Conservation (phyloP, 2,329 filamentous ascomycete species). For the Xylaria sp. region DNA sequence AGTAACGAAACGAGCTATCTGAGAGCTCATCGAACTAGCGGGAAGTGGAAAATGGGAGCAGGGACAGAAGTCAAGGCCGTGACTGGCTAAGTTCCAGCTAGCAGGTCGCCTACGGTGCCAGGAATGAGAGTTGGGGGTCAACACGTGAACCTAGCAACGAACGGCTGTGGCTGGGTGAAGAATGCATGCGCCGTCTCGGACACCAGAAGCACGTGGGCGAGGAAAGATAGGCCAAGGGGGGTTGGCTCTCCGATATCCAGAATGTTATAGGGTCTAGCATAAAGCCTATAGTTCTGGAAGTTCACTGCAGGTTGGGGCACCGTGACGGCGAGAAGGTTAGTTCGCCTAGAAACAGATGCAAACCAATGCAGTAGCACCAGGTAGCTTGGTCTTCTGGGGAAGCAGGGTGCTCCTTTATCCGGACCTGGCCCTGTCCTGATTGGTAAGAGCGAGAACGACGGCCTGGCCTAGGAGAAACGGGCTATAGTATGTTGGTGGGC, state of each 20-base stretch:
- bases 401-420: constrained; percentile 16
- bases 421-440: constrained; percentile 1
- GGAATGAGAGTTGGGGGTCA: constrained; percentile 9
- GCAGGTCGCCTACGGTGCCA: not conserved
- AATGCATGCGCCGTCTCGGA: constrained; percentile 8
- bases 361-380: constrained; percentile 17
- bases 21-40: constrained; percentile 2
- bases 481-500: constrained; percentile 1
- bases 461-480: not conserved
- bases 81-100: not conserved
- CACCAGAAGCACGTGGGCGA: not conserved
- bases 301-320: not conserved
- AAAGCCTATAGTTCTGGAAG: constrained; percentile 4
- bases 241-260: constrained; percentile 12
- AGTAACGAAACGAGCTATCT: not conserved
- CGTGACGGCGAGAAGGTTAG: constrained; percentile 2
- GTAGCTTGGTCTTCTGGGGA: constrained; percentile 10
- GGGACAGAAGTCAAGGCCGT: constrained; percentile 6
- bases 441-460: not conserved
- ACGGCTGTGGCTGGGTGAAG: constrained; percentile 9
- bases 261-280: constrained; percentile 13
- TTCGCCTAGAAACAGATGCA: constrained; percentile 8
- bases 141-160: constrained; percentile 16
- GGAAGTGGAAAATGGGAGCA: not conserved
- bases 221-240: constrained; percentile 1